Conservation (phyloP, 176 grass and related monocot genomes). For the Raddia distichophylla region DNA sequence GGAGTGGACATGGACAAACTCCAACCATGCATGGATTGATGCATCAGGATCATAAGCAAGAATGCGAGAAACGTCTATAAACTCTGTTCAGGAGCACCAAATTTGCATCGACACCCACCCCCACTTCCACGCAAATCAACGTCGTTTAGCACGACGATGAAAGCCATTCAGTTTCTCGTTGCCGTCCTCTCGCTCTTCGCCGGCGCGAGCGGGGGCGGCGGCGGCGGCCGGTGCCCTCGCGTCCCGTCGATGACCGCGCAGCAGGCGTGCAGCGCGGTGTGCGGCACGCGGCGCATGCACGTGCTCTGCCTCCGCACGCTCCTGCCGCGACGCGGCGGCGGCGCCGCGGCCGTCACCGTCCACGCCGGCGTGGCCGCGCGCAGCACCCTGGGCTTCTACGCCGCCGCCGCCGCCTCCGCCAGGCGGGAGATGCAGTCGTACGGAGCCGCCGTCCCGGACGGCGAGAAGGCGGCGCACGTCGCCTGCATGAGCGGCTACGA, state of each 20-base stretch:
- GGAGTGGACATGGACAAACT: too few species aligned
- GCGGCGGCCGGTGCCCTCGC: not conserved
- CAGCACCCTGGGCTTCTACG: conserved; percentile 20
- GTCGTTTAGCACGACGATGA: not conserved
- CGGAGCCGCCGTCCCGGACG: not conserved
- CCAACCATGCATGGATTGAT: too few species aligned
- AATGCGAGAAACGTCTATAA: too few species aligned
- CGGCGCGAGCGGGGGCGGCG: not conserved
- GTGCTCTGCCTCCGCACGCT: conserved; percentile 35
- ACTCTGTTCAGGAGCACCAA: too few species aligned
- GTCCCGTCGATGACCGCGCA: conserved; percentile 20
- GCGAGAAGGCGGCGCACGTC: conserved; percentile 34
- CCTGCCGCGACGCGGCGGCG: not conserved
- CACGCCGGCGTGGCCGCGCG: conserved; percentile 18
- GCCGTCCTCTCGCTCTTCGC: not conserved
- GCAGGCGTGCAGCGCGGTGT: conserved; percentile 21
- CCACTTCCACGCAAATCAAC: too few species aligned
- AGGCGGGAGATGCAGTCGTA: conserved; percentile 8
- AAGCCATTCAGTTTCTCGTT: not conserved
- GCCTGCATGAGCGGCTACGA: conserved; percentile 38
- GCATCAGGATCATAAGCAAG: too few species aligned
- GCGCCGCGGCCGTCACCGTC: not conserved
- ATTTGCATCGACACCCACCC: too few species aligned
- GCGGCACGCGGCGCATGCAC: conserved; percentile 22
- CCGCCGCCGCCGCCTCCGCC: conserved; percentile 1